A percentile compares a stretch with the other conserved stretches of the same genome.
These are phyloP conservation scores for Wilcoxina mikolae DNA, from an alignment of 495 filamentous ascomycete species.

Conservation along the genomic window DNA sequence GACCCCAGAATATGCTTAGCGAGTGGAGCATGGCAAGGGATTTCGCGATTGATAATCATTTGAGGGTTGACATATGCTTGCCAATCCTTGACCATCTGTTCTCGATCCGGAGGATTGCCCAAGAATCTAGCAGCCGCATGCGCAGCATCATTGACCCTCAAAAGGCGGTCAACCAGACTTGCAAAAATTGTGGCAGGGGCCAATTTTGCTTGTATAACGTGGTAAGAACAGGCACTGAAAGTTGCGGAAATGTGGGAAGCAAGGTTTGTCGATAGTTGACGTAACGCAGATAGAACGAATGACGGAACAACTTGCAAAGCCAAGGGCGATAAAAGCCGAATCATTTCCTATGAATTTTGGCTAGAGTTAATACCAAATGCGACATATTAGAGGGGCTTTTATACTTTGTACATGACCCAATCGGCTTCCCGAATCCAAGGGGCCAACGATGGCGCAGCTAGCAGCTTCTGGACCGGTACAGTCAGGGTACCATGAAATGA, in stretches of 20 bases:
- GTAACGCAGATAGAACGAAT: constrained; percentile 64
- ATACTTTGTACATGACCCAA: constrained; percentile 70
- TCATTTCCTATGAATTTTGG: constrained; percentile 54
- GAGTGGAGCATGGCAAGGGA: constrained; percentile 26
- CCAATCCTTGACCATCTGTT: constrained; percentile 92
- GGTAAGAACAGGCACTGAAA: constrained; percentile 63
- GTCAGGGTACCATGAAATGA: constrained; percentile 93
- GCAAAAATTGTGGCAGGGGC: constrained; percentile 82
- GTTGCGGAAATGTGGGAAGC: constrained; percentile 61
- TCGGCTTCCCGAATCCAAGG: constrained; percentile 93
- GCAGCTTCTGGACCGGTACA: constrained; percentile 89
- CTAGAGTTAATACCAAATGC: not conserved
- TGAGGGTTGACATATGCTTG: constrained; percentile 50
- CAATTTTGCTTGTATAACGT: constrained; percentile 73
- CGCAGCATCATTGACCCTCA: constrained; percentile 82
- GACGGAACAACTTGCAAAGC: constrained; percentile 81
- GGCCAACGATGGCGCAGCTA: constrained; percentile 64
- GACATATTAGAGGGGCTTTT: not conserved
- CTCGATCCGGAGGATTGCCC: constrained; percentile 53
- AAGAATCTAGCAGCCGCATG: constrained; percentile 69
- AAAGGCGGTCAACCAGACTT: constrained; percentile 62
- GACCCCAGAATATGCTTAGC: constrained; percentile 34
- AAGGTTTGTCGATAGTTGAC: constrained; percentile 66
- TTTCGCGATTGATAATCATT: constrained; percentile 42
- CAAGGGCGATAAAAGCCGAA: constrained; percentile 68